Conservation (phyloP, 202 grass and related monocot genomes). For the Zizania palustris region DNA sequence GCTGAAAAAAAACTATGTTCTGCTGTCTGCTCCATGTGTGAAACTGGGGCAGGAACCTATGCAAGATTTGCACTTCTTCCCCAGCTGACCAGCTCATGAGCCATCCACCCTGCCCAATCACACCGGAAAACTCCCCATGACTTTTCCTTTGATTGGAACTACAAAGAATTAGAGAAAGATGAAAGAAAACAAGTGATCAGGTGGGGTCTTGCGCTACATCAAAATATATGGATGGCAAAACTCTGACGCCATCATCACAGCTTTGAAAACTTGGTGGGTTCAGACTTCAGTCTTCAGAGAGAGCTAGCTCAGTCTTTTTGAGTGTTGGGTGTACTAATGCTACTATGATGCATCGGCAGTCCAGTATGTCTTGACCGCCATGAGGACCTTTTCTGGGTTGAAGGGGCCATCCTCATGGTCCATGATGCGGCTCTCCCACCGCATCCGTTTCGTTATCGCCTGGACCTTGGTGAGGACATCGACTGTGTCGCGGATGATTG, state of each 20-base stretch:
- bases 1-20: conserved; percentile 47
- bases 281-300: conserved; percentile 24
- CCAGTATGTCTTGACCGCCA: conserved; percentile 83
- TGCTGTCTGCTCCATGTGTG: conserved; percentile 9
- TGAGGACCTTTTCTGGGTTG: conserved; percentile 81
- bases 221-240: conserved; percentile 27
- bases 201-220: conserved; percentile 9
- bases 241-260: conserved; percentile 20
- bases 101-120: conserved; percentile 8
- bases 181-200: conserved; percentile 34
- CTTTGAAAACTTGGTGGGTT: conserved; percentile 12
- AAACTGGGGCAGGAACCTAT: conserved; percentile 31
- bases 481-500: conserved; percentile 72
- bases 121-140: not conserved
- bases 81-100: conserved; percentile 14
- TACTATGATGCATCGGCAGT: conserved; percentile 51
- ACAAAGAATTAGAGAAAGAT: conserved; percentile 32
- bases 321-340: conserved; percentile 31
- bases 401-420: conserved; percentile 88
- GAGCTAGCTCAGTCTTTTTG: conserved; percentile 2
- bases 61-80: conserved; percentile 15
- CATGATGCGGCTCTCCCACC: conserved; percentile 83
- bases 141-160: conserved; percentile 29
- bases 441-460: conserved; percentile 65
- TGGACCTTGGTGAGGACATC: conserved; percentile 84